Conservation (phyloP, 1,139 yeast species). For the Zhuliangozyma parablackwelliae region DNA sequence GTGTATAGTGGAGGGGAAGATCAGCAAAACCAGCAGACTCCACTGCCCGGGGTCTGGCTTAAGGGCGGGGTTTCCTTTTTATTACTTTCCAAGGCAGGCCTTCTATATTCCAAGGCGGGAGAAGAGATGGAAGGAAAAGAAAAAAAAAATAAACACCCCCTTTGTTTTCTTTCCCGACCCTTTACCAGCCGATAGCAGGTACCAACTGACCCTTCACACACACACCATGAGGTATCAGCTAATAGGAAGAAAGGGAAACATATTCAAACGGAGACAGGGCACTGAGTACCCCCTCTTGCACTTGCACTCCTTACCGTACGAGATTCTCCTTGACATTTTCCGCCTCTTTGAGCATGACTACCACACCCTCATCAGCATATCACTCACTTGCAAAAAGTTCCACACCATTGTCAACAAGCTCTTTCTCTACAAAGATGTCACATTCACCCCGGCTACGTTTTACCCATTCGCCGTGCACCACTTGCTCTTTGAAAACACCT, state of each 20-base stretch:
- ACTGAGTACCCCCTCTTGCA: slow-evolving; percentile 24
- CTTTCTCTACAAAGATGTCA: slow-evolving; percentile 31
- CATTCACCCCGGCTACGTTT: slow-evolving; percentile 25
- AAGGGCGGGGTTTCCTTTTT: no score
- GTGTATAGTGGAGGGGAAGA: not conserved
- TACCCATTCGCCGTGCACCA: slow-evolving; percentile 28
- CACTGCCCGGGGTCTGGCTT: no score
- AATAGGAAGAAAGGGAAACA: slow-evolving; percentile 28
- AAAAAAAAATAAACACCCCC: no score
- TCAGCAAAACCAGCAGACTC: no score
- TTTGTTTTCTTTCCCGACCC: not conserved
- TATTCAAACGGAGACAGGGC: slow-evolving; percentile 1
- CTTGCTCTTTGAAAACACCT: slow-evolving; percentile 11
- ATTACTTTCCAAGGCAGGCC: no score
- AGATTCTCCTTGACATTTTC: slow-evolving; percentile 34
- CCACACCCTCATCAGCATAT: slow-evolving; percentile 19
- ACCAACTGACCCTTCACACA: not conserved
- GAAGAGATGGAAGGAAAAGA: no score
- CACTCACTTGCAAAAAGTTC: slow-evolving; percentile 34
- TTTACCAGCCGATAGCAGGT: slow-evolving; percentile 30
- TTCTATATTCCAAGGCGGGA: no score
- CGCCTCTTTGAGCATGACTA: slow-evolving; percentile 15
- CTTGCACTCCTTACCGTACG: slow-evolving; percentile 39
- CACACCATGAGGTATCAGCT: slow-evolving; percentile 30
- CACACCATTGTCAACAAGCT: slow-evolving; percentile 31